phyloP scores from a whole-genome alignment of 352 stramenopile species.

The Globisporangium irregulare region DNA sequence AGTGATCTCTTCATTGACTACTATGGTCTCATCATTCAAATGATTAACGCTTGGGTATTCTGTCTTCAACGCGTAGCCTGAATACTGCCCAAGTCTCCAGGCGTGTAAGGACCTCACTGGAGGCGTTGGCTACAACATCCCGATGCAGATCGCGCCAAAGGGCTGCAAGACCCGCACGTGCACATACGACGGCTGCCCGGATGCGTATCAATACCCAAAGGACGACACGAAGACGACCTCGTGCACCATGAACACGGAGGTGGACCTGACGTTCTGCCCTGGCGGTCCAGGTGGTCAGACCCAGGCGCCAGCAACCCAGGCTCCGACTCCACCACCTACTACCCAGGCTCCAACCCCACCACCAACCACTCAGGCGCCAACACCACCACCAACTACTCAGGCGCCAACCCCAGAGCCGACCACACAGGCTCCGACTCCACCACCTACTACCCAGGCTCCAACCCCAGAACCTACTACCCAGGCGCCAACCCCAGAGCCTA shows the following conservation, averaged over 20 bases:
- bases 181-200: constrained; percentile 28
- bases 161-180: constrained; percentile 39
- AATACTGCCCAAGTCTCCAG: constrained; percentile 34
- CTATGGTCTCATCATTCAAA: neutral
- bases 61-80: constrained; percentile 14
- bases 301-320: constrained; percentile 16
- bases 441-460: constrained; percentile 13
- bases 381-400: constrained; percentile 14
- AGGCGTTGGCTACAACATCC: constrained; percentile 42
- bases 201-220: constrained; percentile 41
- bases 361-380: constrained; percentile 22
- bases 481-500: constrained; percentile 7
- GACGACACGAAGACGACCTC: constrained; percentile 43
- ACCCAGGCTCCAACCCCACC: constrained; percentile 21
- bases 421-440: constrained; percentile 5
- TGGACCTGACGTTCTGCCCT: constrained; percentile 48
- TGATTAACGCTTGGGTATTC: neutral
- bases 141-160: constrained; percentile 40
- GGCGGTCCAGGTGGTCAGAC: constrained; percentile 29
- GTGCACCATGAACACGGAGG: constrained; percentile 32
- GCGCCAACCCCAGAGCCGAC: constrained; percentile 8
- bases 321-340: constrained; percentile 12
- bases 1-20: neutral
- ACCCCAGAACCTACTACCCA: constrained; percentile 11
- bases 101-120: constrained; percentile 38